phyloP scores from a whole-genome alignment of 306 rosid species.

The Pyrus pyrifolia region DNA sequence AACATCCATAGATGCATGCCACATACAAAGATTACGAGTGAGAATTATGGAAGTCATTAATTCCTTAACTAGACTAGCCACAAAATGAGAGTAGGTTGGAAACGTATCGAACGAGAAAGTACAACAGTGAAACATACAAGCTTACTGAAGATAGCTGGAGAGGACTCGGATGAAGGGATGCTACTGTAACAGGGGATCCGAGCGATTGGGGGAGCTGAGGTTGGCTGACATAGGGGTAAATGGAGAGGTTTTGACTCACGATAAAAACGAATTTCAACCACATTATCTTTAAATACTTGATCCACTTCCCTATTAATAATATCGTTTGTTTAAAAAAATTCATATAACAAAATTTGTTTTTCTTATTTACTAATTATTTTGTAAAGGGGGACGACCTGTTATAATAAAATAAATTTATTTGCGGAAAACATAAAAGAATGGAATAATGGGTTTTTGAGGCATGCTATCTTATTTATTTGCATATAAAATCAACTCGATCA shows the following conservation, averaged over 20 bases:
- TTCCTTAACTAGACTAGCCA: constrained; percentile 1
- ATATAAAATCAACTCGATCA: no score
- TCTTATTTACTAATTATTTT: no score
- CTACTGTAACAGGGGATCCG: not conserved
- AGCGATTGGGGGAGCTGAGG: not conserved
- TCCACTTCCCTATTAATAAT: no score
- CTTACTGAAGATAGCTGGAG: not conserved
- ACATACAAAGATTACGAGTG: not conserved
- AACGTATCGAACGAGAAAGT: not conserved
- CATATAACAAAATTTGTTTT: no score
- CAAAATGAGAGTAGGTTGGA: not conserved
- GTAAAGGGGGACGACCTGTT: no score
- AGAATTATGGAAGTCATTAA: not conserved
- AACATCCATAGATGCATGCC: not conserved
- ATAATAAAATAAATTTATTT: no score
- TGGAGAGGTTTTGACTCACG: no score
- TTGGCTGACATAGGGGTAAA: not conserved
- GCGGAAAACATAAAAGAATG: no score
- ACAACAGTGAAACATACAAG: not conserved
- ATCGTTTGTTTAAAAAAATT: not conserved
- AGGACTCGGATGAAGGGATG: not conserved
- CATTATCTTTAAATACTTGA: no score
- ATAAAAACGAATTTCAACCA: fast-evolving
- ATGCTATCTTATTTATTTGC: no score
- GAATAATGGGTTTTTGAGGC: no score